These are phyloP conservation scores for Cytospora chrysosperma DNA, from an alignment of 2,329 filamentous ascomycete genomes.

Conservation along the genomic window DNA sequence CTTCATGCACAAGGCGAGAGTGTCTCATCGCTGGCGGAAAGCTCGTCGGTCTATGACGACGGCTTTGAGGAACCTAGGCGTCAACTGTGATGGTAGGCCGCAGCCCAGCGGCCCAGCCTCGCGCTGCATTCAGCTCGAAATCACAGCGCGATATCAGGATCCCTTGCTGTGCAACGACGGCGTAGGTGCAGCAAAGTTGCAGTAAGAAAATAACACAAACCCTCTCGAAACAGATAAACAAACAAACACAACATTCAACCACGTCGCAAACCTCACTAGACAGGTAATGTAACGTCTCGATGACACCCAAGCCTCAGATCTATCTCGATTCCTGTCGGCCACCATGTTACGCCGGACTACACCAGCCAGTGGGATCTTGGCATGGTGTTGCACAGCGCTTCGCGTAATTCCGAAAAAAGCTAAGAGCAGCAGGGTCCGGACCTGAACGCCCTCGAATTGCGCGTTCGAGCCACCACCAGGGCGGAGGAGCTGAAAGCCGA, in stretches of 20 bases:
- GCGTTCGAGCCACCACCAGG: background rate
- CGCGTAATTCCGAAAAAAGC: conserved; percentile 8
- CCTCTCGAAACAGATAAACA: conserved; percentile 1
- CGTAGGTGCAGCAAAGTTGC: background rate
- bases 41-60: background rate
- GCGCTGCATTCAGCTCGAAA: background rate
- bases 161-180: background rate
- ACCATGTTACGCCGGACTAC: background rate
- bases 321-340: conserved; percentile 8
- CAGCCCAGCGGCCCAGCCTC: background rate
- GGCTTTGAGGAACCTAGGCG: background rate
- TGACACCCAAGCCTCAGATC: conserved; percentile 13
- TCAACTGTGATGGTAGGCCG: background rate
- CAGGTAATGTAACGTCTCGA: conserved; percentile 8
- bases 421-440: background rate
- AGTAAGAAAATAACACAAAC: background rate
- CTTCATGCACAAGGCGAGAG: background rate
- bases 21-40: background rate
- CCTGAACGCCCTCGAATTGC: conserved; percentile 1
- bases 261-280: conserved; percentile 3
- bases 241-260: background rate
- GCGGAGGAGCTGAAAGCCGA: background rate
- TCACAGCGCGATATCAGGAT: background rate
- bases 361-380: conserved; percentile 3
- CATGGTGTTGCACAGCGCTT: conserved; percentile 12